Conservation (phyloP, 129 eudicot species). For the Apium graveolens region DNA sequence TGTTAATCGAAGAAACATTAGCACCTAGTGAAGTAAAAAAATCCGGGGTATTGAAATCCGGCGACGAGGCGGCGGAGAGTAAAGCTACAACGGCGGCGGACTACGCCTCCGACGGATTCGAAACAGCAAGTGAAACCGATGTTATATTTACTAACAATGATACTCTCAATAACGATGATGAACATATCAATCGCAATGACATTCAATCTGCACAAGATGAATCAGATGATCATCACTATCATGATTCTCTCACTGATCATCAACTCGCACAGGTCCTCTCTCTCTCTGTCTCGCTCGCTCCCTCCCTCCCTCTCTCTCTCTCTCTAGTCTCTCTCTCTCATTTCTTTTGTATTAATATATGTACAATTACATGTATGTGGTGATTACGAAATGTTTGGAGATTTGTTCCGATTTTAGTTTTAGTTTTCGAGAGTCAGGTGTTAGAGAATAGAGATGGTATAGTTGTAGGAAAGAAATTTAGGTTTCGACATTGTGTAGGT, state of each 20-base stretch:
- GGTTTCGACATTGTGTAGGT: too few species aligned
- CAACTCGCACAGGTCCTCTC: slow-evolving; percentile 35
- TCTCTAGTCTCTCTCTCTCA: too few species aligned
- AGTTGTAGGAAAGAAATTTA: too few species aligned
- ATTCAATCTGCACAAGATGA: not conserved
- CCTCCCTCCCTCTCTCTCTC: too few species aligned
- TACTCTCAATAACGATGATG: slow-evolving; percentile 17
- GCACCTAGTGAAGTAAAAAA: slow-evolving; percentile 8
- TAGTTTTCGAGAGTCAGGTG: too few species aligned
- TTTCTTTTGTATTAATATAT: too few species aligned
- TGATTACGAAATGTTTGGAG: not conserved
- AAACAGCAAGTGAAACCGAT: slow-evolving; percentile 74
- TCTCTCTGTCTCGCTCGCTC: not conserved
- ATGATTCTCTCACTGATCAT: slow-evolving; percentile 33
- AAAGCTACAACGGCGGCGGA: slow-evolving; percentile 24
- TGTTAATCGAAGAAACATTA: slow-evolving; percentile 34
- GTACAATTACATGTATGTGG: too few species aligned
- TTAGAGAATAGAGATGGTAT: too few species aligned
- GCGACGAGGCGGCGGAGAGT: not conserved
- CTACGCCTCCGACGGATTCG: slow-evolving; percentile 60
- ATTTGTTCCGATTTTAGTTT: too few species aligned
- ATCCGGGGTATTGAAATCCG: not conserved
- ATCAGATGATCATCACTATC: slow-evolving; percentile 23
- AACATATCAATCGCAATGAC: slow-evolving; percentile 1
- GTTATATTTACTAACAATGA: not conserved